Conservation (phyloP, 1,139 yeast genomes). For the Petasospora rhodanensis region DNA sequence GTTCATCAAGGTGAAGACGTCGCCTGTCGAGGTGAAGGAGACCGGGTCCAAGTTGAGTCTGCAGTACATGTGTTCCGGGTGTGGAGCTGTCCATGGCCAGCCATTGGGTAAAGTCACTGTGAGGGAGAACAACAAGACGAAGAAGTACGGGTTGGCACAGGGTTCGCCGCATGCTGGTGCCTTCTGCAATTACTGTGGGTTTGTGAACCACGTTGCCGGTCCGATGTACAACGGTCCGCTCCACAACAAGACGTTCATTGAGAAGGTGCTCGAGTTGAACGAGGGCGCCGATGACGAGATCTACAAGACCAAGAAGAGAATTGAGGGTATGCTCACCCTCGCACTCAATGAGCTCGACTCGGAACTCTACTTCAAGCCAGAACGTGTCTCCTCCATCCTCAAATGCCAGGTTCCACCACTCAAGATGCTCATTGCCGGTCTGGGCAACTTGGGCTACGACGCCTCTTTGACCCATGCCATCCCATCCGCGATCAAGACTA, state of each 20-base stretch:
- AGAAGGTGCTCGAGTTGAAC: conserved; percentile 55
- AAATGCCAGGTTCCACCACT: conserved; percentile 84
- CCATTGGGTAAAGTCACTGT: conserved; percentile 61
- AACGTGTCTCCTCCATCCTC: conserved; percentile 67
- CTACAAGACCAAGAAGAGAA: conserved; percentile 78
- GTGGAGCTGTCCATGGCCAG: conserved; percentile 70
- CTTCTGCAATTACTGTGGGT: conserved; percentile 67
- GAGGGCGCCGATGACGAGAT: conserved; percentile 42
- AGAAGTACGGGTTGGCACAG: conserved; percentile 51
- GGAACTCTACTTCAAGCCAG: conserved; percentile 82
- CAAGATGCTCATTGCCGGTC: conserved; percentile 64
- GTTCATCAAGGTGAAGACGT: conserved; percentile 68
- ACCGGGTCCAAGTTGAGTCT: conserved; percentile 71
- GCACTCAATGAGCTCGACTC: conserved; percentile 67
- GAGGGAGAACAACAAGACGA: conserved; percentile 33
- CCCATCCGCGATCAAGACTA: conserved; percentile 80
- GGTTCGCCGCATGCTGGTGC: conserved; percentile 49
- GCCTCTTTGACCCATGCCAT: conserved; percentile 88
- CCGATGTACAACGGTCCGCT: conserved; percentile 93
- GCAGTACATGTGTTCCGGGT: conserved; percentile 82
- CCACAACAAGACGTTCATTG: conserved; percentile 65
- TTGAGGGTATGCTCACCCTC: conserved; percentile 86
- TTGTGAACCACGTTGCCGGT: conserved; percentile 75
- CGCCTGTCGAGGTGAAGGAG: conserved; percentile 78
- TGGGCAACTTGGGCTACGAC: conserved; percentile 79